Conservation (phyloP, 495 filamentous ascomycete species). For the Filosporella fistucella region DNA sequence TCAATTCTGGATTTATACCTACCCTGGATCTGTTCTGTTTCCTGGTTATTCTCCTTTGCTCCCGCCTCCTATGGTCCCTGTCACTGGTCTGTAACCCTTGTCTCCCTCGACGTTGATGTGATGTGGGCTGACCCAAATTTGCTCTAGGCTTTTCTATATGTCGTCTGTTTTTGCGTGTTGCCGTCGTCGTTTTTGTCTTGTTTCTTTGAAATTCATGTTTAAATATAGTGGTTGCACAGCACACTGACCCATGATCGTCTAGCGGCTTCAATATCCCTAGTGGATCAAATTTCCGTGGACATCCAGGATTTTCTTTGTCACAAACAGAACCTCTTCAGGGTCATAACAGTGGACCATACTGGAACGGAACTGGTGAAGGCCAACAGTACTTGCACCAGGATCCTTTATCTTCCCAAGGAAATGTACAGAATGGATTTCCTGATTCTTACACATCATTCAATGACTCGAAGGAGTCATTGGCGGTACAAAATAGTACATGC, state of each 20-base stretch:
- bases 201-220: constrained; percentile 12
- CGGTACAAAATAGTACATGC: constrained; percentile 4
- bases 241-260: constrained; percentile 24
- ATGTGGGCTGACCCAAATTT: constrained; percentile 8
- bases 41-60: background rate
- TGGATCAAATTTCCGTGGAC: constrained; percentile 14
- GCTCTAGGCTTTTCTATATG: constrained; percentile 7
- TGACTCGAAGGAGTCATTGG: constrained; percentile 2
- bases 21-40: constrained; percentile 1
- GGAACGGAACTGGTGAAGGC: constrained; percentile 23
- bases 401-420: constrained; percentile 12
- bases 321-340: constrained; percentile 25
- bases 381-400: constrained; percentile 25
- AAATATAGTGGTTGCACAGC: constrained; percentile 16
- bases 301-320: constrained; percentile 20
- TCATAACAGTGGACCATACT: constrained; percentile 19
- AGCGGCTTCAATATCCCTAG: constrained; percentile 19
- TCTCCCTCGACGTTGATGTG: background rate
- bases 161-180: constrained; percentile 8
- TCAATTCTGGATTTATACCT: too few species aligned
- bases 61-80: background rate
- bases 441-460: constrained; percentile 13
- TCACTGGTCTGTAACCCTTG: constrained; percentile 18
- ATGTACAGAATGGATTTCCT: constrained; percentile 16
- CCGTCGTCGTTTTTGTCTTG: constrained; percentile 10